Evolutionary conservation across 106 monocot species (phyloP).

Genomic region (Allium cepa): DNA sequence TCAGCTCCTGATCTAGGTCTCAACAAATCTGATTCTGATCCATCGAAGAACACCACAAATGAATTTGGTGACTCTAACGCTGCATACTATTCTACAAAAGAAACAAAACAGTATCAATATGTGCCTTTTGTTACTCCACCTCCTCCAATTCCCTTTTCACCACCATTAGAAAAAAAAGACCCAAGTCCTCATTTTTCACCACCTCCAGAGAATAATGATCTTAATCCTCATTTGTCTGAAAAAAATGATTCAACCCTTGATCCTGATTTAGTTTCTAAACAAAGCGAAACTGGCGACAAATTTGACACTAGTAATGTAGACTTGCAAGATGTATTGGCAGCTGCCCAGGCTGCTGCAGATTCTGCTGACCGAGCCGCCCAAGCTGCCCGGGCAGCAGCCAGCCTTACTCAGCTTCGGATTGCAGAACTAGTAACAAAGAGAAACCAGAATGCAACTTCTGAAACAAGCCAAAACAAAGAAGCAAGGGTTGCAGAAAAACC

Average conservation of each 20-base stretch:
- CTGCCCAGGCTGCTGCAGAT: slow-evolving; percentile 79
- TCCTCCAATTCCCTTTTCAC: not conserved
- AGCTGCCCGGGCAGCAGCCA: slow-evolving; percentile 81
- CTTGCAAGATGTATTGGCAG: slow-evolving; percentile 80
- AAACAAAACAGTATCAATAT: slow-evolving; percentile 50
- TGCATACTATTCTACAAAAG: slow-evolving; percentile 3
- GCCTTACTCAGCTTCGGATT: slow-evolving; percentile 74
- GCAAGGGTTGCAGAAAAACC: slow-evolving; percentile 6
- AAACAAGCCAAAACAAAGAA: slow-evolving; percentile 9
- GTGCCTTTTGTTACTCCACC: slow-evolving; percentile 58
- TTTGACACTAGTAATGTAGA: slow-evolving; percentile 10
- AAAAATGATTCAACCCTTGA: too few relatives aligned
- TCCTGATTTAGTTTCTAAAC: too few relatives aligned
- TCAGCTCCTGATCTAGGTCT: slow-evolving; percentile 4
- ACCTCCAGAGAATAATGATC: slow-evolving; percentile 9
- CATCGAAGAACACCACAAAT: not conserved
- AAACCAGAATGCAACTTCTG: slow-evolving; percentile 8
- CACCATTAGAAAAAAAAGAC: slow-evolving; percentile 7
- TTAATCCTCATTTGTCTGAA: not conserved
- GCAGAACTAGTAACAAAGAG: slow-evolving; percentile 45
- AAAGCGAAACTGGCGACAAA: too few relatives aligned
- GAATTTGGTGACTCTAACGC: slow-evolving; percentile 7
- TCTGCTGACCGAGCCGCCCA: slow-evolving; percentile 73
- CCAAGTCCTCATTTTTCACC: slow-evolving; percentile 4
- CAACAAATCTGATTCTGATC: not conserved